Conservation (phyloP, 768 basidiomycete species). For the Candolleomyces aberdarensis region DNA sequence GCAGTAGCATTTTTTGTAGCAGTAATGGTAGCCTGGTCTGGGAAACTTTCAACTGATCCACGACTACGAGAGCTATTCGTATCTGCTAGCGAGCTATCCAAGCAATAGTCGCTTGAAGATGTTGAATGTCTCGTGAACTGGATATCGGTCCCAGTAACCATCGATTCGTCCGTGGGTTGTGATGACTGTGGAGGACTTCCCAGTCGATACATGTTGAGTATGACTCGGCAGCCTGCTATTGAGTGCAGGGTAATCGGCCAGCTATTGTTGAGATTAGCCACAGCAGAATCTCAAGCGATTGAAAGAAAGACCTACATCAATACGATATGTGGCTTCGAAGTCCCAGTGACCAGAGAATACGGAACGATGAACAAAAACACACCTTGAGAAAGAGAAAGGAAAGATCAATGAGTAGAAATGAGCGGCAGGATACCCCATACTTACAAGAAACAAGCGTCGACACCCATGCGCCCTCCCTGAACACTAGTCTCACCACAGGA, state of each 20-base stretch:
- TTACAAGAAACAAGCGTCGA: slow-evolving; percentile 2
- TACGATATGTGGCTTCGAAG: slow-evolving; percentile 2
- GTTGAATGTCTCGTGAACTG: slow-evolving; percentile 3
- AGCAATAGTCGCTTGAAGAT: neutral
- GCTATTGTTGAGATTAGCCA: neutral
- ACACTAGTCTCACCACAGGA: slow-evolving; percentile 2
- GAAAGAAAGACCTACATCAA: neutral
- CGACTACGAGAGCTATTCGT: too few species aligned
- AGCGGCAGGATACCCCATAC: neutral
- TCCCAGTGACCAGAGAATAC: slow-evolving; percentile 7
- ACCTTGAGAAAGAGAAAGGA: neutral
- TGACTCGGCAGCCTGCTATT: slow-evolving; percentile 1
- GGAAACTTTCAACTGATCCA: too few species aligned
- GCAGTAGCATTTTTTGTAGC: too few species aligned
- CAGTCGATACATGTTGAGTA: slow-evolving; percentile 3
- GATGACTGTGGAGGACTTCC: neutral
- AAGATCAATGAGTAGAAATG: neutral
- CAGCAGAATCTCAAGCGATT: neutral
- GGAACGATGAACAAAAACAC: slow-evolving; percentile 2
- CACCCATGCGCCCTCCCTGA: slow-evolving; percentile 7
- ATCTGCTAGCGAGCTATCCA: too few species aligned
- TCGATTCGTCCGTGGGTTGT: neutral
- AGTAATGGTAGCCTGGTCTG: too few species aligned
- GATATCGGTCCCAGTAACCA: slow-evolving; percentile 3
- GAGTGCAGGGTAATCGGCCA: slow-evolving; percentile 7